Evolutionary conservation across 2,329 filamentous ascomycete species (phyloP).

Genomic region (Trichoderma gracile): DNA sequence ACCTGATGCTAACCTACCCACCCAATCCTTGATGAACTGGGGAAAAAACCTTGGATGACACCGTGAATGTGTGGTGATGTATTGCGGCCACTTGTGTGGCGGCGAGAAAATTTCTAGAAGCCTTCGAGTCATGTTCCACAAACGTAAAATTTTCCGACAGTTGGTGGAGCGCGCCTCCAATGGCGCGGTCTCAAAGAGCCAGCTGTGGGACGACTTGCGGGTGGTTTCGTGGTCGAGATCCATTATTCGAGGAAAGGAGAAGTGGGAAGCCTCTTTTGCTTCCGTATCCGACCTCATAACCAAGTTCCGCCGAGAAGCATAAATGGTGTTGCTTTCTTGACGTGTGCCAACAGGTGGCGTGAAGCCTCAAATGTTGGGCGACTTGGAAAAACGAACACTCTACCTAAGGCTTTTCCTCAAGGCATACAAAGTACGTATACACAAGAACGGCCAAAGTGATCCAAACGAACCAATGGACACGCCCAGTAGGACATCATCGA

Average conservation of each 20-base stretch:
- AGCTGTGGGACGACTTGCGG: conserved; percentile 13
- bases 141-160: conserved; percentile 19
- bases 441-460: background rate
- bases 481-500: background rate
- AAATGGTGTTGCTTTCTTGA: too few species aligned
- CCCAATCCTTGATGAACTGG: conserved; percentile 6
- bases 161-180: conserved; percentile 11
- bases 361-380: too few species aligned
- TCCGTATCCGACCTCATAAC: background rate
- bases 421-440: background rate
- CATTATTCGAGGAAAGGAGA: background rate
- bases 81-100: conserved; percentile 1
- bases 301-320: too few species aligned
- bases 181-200: background rate
- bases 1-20: conserved; percentile 11
- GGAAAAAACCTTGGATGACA: conserved; percentile 8
- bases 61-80: conserved; percentile 6
- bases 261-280: background rate
- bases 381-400: too few species aligned
- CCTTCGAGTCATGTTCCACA: conserved; percentile 21
- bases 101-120: conserved; percentile 23
- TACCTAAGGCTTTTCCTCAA: too few species aligned
- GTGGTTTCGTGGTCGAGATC: background rate
- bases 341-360: too few species aligned
- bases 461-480: background rate